Evolutionary conservation across 345 rosid species (phyloP).

Genomic region (Iberis pinnata): DNA sequence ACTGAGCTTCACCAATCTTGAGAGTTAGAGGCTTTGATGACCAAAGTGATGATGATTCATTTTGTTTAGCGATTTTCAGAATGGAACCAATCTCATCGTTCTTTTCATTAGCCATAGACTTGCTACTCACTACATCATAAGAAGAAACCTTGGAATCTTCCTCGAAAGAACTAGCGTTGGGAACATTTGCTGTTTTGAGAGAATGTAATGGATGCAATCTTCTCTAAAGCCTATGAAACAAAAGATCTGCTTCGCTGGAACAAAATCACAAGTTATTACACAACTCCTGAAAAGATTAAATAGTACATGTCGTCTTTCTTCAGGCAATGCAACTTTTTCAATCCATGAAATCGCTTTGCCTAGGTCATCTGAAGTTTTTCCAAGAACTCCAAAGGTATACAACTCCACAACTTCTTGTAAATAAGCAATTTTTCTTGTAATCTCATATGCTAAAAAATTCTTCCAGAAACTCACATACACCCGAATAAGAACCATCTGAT

Average conservation of each 20-base stretch:
- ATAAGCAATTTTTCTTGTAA: constrained; percentile 39
- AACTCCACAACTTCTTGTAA: constrained; percentile 52
- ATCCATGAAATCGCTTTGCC: constrained; percentile 53
- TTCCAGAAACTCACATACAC: too few species aligned
- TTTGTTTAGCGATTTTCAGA: constrained; percentile 34
- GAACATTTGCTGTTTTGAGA: constrained; percentile 30
- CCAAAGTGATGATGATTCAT: constrained; percentile 34
- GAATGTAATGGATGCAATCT: constrained; percentile 54
- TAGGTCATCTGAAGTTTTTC: constrained; percentile 40
- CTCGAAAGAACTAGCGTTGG: constrained; percentile 26
- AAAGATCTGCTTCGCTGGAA: not conserved
- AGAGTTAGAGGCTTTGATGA: constrained; percentile 52
- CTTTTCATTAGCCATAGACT: too few species aligned
- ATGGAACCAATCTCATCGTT: constrained; percentile 11
- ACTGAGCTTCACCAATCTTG: constrained; percentile 42
- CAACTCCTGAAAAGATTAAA: constrained; percentile 1
- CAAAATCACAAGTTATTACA: constrained; percentile 7
- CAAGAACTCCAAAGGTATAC: constrained; percentile 57
- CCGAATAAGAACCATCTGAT: constrained; percentile 50
- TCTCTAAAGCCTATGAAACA: constrained; percentile 58
- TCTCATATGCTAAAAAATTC: constrained; percentile 69
- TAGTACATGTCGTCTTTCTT: constrained; percentile 64
- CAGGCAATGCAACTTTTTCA: constrained; percentile 74
- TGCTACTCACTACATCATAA: too few species aligned
- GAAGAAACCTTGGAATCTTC: too few species aligned